Conservation (phyloP, 169 alveolate genomes). For the Cryptosporidium ryanae region DNA sequence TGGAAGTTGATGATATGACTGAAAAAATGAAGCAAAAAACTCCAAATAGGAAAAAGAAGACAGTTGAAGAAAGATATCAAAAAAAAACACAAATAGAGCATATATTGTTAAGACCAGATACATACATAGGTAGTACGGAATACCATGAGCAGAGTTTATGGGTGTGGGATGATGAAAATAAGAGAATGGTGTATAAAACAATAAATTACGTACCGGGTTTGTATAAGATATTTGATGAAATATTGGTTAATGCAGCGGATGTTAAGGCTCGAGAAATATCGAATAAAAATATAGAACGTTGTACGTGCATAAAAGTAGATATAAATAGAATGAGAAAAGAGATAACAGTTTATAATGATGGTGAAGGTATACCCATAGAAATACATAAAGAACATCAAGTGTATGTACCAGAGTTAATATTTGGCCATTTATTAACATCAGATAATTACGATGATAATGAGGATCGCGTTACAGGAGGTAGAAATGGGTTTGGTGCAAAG, state of each 20-base stretch:
- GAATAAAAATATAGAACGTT: conserved; percentile 44
- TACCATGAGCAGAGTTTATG: conserved; percentile 92
- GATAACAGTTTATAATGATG: conserved; percentile 90
- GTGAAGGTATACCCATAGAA: conserved; percentile 91
- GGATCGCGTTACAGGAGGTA: conserved; percentile 98
- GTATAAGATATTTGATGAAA: conserved; percentile 98
- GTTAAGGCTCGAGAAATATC: conserved; percentile 90
- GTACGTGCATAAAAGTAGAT: conserved; percentile 82
- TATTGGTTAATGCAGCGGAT: conserved; percentile 99
- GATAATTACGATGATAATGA: conserved; percentile 98
- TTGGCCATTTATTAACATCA: conserved; percentile 98
- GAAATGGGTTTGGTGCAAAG: conserved; percentile 99
- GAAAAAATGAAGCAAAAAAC: conserved; percentile 31
- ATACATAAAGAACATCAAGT: conserved; percentile 96
- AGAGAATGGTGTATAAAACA: conserved; percentile 87
- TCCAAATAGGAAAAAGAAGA: conserved; percentile 75
- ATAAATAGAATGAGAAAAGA: conserved; percentile 79
- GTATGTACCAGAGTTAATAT: conserved; percentile 98
- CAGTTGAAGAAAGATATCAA: conserved; percentile 97
- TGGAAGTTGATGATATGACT: conserved; percentile 10
- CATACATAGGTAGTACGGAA: conserved; percentile 97
- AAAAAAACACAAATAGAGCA: conserved; percentile 98
- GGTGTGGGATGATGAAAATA: conserved; percentile 91
- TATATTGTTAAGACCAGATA: conserved; percentile 97
- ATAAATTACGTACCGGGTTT: conserved; percentile 96